phyloP scores from a whole-genome alignment of 129 eudicot genomes.

The Heracleum sosnowskyi region DNA sequence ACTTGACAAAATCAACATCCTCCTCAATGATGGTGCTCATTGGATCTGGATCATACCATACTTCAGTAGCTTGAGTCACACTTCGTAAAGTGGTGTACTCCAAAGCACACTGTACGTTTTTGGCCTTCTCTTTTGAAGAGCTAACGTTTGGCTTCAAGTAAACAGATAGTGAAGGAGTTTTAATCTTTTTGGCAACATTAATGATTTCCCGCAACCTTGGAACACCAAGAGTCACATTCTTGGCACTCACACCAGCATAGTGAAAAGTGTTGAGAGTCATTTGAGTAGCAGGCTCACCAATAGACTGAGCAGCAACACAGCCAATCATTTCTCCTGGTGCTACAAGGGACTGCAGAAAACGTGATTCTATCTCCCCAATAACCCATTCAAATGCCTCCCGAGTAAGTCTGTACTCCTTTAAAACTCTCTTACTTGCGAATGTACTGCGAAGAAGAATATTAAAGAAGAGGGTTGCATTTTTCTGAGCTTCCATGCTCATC shows the following conservation, averaged over 20 bases:
- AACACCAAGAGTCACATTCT: constrained; percentile 94
- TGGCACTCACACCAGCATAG: constrained; percentile 99
- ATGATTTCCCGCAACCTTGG: constrained; percentile 94
- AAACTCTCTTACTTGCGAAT: constrained; percentile 77
- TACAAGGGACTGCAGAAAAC: constrained; percentile 88
- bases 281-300: constrained; percentile 98
- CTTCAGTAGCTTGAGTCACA: constrained; percentile 98
- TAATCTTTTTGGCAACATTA: constrained; percentile 91
- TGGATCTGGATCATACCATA: constrained; percentile 98
- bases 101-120: constrained; percentile 86
- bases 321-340: constrained; percentile 99
- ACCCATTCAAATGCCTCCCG: constrained; percentile 98
- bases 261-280: constrained; percentile 96
- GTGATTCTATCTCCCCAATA: constrained; percentile 90
- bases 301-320: constrained; percentile 97
- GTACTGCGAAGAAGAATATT: constrained; percentile 92
- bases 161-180: constrained; percentile 94
- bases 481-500: constrained; percentile 90
- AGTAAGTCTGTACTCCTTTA: constrained; percentile 74
- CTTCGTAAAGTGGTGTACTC: constrained; percentile 89
- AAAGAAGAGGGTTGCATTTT: constrained; percentile 90
- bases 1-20: constrained; percentile 92
- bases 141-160: constrained; percentile 72
- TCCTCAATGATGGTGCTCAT: constrained; percentile 89
- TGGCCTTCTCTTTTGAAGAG: constrained; percentile 77